Evolutionary conservation across 2,329 filamentous ascomycete species (phyloP).

Genomic region (Botryosphaeria dothidea): DNA sequence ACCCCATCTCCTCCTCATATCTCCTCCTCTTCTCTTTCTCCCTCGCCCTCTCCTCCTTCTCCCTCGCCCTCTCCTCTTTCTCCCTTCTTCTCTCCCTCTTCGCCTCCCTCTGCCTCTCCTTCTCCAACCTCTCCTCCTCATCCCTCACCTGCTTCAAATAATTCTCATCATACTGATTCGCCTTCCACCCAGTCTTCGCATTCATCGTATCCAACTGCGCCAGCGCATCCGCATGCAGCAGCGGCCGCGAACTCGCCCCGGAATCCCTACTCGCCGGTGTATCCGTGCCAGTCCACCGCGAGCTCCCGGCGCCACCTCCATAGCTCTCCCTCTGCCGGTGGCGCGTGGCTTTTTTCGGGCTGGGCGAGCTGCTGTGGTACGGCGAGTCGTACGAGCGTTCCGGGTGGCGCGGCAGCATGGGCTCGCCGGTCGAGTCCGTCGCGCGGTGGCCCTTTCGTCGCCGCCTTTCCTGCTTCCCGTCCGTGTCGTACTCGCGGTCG

Average conservation of each 20-base stretch:
- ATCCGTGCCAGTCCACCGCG: not conserved
- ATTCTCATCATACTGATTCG: constrained; percentile 42
- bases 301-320: not conserved
- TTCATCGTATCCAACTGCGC: constrained; percentile 67
- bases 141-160: constrained; percentile 39
- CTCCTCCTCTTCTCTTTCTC: constrained; percentile 45
- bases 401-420: not conserved
- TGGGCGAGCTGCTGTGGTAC: constrained; percentile 9
- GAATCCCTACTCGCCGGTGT: constrained; percentile 23
- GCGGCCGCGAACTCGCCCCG: constrained; percentile 34
- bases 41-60: constrained; percentile 32
- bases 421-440: constrained; percentile 39
- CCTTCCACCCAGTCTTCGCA: constrained; percentile 51
- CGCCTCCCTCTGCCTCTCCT: constrained; percentile 34
- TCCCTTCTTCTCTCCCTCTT: constrained; percentile 33
- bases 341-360: not conserved
- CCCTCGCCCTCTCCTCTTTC: constrained; percentile 29
- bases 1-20: constrained; percentile 17
- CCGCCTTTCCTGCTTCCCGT: constrained; percentile 19
- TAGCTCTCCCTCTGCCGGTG: not conserved
- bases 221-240: constrained; percentile 59
- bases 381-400: constrained; percentile 18
- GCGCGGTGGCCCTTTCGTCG: constrained; percentile 38
- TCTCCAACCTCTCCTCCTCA: constrained; percentile 38
- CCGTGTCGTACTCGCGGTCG: constrained; percentile 26